Evolutionary conservation across 2,329 filamentous ascomycete species (phyloP).

Genomic region (Parafenestella ontariensis): DNA sequence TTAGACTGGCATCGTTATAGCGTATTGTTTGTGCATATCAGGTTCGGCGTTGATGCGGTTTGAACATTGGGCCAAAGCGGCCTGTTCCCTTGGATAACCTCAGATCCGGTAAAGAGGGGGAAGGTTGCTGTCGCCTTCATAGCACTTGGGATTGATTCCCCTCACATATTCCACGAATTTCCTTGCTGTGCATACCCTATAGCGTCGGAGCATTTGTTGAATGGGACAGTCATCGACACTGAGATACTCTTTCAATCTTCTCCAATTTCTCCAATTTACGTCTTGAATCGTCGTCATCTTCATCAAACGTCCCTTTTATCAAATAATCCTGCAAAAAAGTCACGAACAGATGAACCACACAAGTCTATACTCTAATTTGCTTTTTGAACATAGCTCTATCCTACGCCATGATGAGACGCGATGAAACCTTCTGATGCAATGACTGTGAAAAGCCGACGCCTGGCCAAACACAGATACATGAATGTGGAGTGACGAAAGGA

Average conservation of each 20-base stretch:
- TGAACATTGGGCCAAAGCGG: slow-evolving; percentile 2
- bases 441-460: not conserved
- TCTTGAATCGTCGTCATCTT: no score
- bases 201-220: not conserved
- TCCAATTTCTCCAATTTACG: no score
- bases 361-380: not conserved
- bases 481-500: not conserved
- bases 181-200: slow-evolving; percentile 6
- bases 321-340: no score
- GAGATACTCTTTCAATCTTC: not conserved
- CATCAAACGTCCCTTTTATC: not conserved
- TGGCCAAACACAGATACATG: slow-evolving; percentile 4
- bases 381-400: not conserved
- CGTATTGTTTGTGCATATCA: slow-evolving; percentile 4
- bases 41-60: not conserved
- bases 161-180: slow-evolving; percentile 7
- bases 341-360: not conserved
- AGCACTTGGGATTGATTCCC: not conserved
- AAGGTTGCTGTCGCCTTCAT: slow-evolving; percentile 1
- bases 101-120: not conserved
- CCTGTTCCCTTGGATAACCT: not conserved
- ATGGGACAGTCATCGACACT: not conserved
- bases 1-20: slow-evolving; percentile 13
- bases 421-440: not conserved
- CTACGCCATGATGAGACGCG: not conserved